Evolutionary conservation across 192 early-diverging fungal species (phyloP).

Genomic region (Coemansia sp.): DNA sequence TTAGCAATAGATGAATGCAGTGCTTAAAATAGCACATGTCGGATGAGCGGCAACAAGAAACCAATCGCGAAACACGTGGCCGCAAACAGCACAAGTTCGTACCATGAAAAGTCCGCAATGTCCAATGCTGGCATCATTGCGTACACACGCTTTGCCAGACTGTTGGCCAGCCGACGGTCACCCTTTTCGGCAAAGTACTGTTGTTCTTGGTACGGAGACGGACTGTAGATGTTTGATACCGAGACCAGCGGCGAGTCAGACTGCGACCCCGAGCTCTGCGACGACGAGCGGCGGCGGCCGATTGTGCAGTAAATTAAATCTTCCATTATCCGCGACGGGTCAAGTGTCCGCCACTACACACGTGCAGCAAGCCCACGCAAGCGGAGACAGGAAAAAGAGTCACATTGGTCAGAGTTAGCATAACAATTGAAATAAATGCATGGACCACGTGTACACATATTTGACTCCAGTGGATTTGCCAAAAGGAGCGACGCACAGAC

Average conservation of each 20-base stretch:
- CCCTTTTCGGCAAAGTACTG: constrained; percentile 11
- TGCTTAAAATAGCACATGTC: constrained; percentile 13
- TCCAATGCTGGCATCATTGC: constrained; percentile 41
- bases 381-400: too few relatives aligned
- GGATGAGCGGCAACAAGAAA: constrained; percentile 35
- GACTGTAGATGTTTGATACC: constrained; percentile 29
- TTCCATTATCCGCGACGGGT: constrained; percentile 53
- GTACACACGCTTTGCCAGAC: constrained; percentile 40
- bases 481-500: too few relatives aligned
- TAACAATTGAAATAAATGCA: background rate
- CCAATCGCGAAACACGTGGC: constrained; percentile 37
- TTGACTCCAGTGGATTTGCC: background rate
- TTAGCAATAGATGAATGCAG: constrained; percentile 3
- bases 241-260: constrained; percentile 26
- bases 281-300: constrained; percentile 32
- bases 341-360: constrained; percentile 50
- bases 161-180: constrained; percentile 19
- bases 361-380: background rate
- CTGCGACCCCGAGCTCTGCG: constrained; percentile 29
- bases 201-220: background rate
- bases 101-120: constrained; percentile 51
- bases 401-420: background rate
- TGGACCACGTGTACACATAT: background rate
- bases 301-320: constrained; percentile 47
- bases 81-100: constrained; percentile 48